phyloP scores from a whole-genome alignment of 163 green algal species.

The Prototheca wickerhamii region DNA sequence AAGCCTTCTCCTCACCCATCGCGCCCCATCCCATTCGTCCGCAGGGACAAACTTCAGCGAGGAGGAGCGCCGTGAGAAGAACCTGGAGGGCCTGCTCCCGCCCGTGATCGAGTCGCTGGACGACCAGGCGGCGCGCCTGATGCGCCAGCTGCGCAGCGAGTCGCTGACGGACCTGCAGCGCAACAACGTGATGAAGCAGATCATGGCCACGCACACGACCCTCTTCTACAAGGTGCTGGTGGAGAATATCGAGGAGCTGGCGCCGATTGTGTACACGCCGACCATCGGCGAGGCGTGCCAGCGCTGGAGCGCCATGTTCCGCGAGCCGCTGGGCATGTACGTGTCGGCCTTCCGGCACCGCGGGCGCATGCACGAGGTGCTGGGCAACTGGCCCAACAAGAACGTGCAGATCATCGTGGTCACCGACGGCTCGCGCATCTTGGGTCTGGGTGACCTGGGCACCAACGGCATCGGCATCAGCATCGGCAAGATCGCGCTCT shows the following conservation, averaged over 20 bases:
- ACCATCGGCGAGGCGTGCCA: slow-evolving; percentile 76
- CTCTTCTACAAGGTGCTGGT: slow-evolving; percentile 52
- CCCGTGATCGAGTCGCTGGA: slow-evolving; percentile 28
- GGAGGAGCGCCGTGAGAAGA: slow-evolving; percentile 7
- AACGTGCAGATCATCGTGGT: slow-evolving; percentile 69
- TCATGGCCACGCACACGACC: slow-evolving; percentile 28
- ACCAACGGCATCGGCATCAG: slow-evolving; percentile 34
- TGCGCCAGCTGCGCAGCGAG: slow-evolving; percentile 25
- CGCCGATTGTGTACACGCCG: slow-evolving; percentile 77
- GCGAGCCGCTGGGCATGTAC: slow-evolving; percentile 56
- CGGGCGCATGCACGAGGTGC: slow-evolving; percentile 36
- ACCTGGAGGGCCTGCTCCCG: slow-evolving; percentile 36
- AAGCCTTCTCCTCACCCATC: background rate
- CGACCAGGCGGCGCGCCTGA: slow-evolving; percentile 24
- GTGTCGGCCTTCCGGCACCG: slow-evolving; percentile 53
- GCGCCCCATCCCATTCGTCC: background rate
- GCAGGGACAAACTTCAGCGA: slow-evolving; percentile 14
- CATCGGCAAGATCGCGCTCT: slow-evolving; percentile 39
- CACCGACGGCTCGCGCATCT: slow-evolving; percentile 66
- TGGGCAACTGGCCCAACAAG: slow-evolving; percentile 41
- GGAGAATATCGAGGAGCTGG: slow-evolving; percentile 60
- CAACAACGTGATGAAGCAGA: slow-evolving; percentile 24
- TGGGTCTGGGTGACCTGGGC: slow-evolving; percentile 76
- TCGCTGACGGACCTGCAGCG: slow-evolving; percentile 15
- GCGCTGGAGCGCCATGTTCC: slow-evolving; percentile 46